Conservation (phyloP, 768 basidiomycete genomes). For the Trametes maxima region DNA sequence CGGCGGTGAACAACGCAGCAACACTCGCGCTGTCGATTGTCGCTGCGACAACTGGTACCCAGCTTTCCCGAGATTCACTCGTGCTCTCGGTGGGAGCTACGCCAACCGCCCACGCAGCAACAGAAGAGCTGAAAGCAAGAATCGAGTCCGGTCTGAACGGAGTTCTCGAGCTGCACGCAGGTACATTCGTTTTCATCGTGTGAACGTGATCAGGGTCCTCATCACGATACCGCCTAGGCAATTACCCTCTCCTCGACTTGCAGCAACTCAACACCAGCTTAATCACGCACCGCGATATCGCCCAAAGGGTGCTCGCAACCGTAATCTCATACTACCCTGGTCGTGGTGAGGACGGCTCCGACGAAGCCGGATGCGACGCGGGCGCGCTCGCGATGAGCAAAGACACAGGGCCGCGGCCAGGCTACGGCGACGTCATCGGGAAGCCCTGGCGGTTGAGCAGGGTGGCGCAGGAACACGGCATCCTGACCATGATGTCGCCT, state of each 20-base stretch:
- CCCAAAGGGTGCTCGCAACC: slow-evolving; percentile 69
- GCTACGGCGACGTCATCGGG: slow-evolving; percentile 72
- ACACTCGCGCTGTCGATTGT: slow-evolving; percentile 53
- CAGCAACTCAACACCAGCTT: slow-evolving; percentile 81
- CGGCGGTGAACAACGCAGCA: slow-evolving; percentile 69
- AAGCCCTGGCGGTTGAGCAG: slow-evolving; percentile 64
- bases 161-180: slow-evolving; percentile 76
- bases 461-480: slow-evolving; percentile 81
- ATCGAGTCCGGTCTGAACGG: slow-evolving; percentile 18
- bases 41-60: slow-evolving; percentile 36
- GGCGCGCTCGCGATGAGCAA: slow-evolving; percentile 88
- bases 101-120: slow-evolving; percentile 82
- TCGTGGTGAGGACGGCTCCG: slow-evolving; percentile 57
- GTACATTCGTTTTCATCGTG: slow-evolving; percentile 36
- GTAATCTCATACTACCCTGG: slow-evolving; percentile 82
- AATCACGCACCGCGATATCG: slow-evolving; percentile 55
- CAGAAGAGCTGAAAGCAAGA: slow-evolving; percentile 56
- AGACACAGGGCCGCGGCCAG: slow-evolving; percentile 73
- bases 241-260: slow-evolving; percentile 82
- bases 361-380: slow-evolving; percentile 82
- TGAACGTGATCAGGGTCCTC: not conserved
- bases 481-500: slow-evolving; percentile 46
- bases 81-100: slow-evolving; percentile 86
- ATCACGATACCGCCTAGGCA: slow-evolving; percentile 44
- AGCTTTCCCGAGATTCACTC: slow-evolving; percentile 50